Evolutionary conservation across 2,329 filamentous ascomycete genomes (phyloP).

Genomic region (Cladosporium sp.): DNA sequence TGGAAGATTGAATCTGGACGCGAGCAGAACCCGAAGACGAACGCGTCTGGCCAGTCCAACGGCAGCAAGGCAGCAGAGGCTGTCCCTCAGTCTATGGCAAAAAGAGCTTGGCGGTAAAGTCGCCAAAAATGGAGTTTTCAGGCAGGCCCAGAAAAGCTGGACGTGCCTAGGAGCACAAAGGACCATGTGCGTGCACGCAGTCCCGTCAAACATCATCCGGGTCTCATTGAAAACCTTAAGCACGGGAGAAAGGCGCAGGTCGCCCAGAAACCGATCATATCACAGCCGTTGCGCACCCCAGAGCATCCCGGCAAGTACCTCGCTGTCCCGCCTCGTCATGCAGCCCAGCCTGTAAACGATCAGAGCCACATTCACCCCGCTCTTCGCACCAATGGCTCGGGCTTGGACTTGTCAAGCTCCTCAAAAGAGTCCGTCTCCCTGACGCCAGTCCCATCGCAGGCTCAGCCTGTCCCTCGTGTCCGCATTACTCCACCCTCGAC

Average conservation of each 20-base stretch:
- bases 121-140: neutral
- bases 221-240: too few relatives aligned
- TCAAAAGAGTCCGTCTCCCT: too few relatives aligned
- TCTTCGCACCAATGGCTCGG: neutral
- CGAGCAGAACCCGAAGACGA: neutral
- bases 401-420: too few relatives aligned
- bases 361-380: neutral
- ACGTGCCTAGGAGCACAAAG: neutral
- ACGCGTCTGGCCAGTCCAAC: neutral
- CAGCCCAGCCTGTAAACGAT: neutral
- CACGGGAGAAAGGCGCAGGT: too few relatives aligned
- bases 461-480: neutral
- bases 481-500: neutral
- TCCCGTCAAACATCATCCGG: neutral
- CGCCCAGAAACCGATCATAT: too few relatives aligned
- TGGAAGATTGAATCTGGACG: neutral
- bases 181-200: neutral
- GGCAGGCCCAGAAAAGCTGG: neutral
- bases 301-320: neutral
- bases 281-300: neutral
- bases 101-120: neutral
- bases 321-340: neutral
- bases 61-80: neutral
- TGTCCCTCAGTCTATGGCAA: neutral
- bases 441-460: too few relatives aligned